Evolutionary conservation across 352 stramenopile species (phyloP).

Genomic region (Phytopythium mirpurense): DNA sequence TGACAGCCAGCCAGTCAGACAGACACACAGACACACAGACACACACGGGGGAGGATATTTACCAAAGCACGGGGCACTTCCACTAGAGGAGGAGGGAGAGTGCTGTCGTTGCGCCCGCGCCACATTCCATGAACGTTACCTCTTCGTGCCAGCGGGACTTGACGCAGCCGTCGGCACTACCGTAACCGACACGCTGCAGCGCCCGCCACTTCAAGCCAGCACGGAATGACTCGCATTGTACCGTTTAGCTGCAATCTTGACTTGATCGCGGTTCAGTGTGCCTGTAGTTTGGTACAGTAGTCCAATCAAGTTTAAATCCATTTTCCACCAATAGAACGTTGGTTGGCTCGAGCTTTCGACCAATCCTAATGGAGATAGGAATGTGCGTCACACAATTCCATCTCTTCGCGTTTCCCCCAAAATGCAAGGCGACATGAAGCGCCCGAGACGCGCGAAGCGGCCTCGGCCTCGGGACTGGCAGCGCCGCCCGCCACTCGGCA

Average conservation of each 20-base stretch:
- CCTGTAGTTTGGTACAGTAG: not conserved
- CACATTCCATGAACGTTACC: constrained; percentile 44
- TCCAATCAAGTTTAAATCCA: not conserved
- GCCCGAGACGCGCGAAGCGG: not conserved
- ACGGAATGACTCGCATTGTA: not conserved
- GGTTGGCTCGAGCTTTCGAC: constrained; percentile 10
- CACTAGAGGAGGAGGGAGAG: not conserved
- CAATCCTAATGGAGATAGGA: constrained; percentile 27
- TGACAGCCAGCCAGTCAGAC: not conserved
- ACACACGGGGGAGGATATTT: too few relatives aligned
- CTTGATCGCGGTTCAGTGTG: not conserved
- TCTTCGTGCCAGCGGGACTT: too few relatives aligned
- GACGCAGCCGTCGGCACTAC: not conserved
- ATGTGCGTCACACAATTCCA: constrained; percentile 9
- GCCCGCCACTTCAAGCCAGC: constrained; percentile 2
- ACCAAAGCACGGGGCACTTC: too few relatives aligned
- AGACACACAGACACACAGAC: not conserved
- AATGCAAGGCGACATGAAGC: constrained; percentile 6
- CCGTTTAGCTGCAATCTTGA: not conserved
- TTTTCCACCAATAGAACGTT: not conserved
- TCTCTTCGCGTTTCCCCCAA: too few relatives aligned
- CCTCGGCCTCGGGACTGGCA: not conserved
- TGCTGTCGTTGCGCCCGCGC: constrained; percentile 10
- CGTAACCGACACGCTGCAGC: not conserved
- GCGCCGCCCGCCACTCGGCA: not conserved